Evolutionary conservation across 768 basidiomycete species (phyloP).

Genomic region (Naematelia encephala): DNA sequence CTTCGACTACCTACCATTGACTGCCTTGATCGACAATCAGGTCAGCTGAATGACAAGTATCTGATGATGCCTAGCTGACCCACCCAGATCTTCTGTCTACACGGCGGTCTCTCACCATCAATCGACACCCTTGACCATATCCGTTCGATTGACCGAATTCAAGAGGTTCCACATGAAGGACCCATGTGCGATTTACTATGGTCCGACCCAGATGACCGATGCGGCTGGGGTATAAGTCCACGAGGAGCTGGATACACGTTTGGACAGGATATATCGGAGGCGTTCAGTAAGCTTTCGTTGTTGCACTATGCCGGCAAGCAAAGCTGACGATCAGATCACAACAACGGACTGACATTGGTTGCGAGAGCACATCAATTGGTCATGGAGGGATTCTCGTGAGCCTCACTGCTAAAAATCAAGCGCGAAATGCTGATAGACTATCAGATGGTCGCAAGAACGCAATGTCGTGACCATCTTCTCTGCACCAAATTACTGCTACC

Average conservation of each 20-base stretch:
- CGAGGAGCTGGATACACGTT: conserved; percentile 99
- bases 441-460: conserved; percentile 98
- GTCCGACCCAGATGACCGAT: conserved; percentile 99
- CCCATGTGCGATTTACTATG: conserved; percentile 99
- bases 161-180: conserved; percentile 98
- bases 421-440: conserved; percentile 55
- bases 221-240: conserved; percentile 98
- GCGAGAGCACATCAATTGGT: conserved; percentile 96
- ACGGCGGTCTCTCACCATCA: conserved; percentile 95
- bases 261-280: conserved; percentile 97
- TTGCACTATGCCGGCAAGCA: neutral
- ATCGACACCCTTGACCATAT: conserved; percentile 99
- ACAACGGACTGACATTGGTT: conserved; percentile 94
- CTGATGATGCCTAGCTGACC: neutral
- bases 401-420: conserved; percentile 8
- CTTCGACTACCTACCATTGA: conserved; percentile 95
- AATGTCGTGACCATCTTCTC: conserved; percentile 99
- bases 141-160: conserved; percentile 95
- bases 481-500: conserved; percentile 98
- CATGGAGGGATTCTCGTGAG: conserved; percentile 49
- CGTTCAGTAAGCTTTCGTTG: conserved; percentile 61
- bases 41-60: conserved; percentile 57
- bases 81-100: conserved; percentile 93
- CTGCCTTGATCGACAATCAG: conserved; percentile 98
- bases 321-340: conserved; percentile 61